Conservation (phyloP, 2,329 filamentous ascomycete species). For the Diaporthe aspalathi region DNA sequence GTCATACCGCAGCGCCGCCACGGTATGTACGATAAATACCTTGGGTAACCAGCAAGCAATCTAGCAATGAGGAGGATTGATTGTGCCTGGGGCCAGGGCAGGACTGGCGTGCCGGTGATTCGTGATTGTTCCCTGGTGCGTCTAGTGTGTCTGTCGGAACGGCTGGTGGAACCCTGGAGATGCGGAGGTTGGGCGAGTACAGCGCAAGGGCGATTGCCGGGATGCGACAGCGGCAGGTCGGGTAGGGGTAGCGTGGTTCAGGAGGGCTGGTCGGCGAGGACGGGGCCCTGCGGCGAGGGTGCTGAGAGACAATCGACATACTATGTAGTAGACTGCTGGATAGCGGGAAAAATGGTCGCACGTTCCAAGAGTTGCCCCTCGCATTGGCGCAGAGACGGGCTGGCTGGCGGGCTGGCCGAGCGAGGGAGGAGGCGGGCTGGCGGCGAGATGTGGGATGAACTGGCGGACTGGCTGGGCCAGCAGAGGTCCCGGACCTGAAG, state of each 20-base stretch:
- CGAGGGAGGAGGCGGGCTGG: not conserved
- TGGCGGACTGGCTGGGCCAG: conserved; percentile 11
- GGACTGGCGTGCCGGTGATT: conserved; percentile 27
- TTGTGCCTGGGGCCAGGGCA: not conserved
- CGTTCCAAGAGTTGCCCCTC: conserved; percentile 20
- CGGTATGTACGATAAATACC: not conserved
- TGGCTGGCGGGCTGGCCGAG: not conserved
- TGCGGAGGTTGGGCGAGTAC: conserved; percentile 27
- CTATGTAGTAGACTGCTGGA: conserved; percentile 1
- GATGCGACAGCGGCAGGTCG: conserved; percentile 25
- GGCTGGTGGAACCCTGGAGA: conserved; percentile 2
- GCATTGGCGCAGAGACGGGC: conserved; percentile 28
- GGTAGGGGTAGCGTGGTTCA: conserved; percentile 15
- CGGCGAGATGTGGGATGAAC: conserved; percentile 19
- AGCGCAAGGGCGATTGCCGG: conserved; percentile 30
- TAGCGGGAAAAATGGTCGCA: conserved; percentile 8
- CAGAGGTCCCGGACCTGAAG: conserved; percentile 15
- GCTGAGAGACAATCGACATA: not conserved
- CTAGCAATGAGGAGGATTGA: not conserved
- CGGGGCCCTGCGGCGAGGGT: conserved; percentile 4
- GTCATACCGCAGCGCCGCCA: conserved; percentile 1
- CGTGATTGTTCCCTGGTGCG: conserved; percentile 31
- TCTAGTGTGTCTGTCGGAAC: not conserved
- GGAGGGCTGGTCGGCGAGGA: conserved; percentile 28
- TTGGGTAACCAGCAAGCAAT: not conserved